Evolutionary conservation across 371 early-diverging fungal species (phyloP).

Genomic region (Mortierella sp.): DNA sequence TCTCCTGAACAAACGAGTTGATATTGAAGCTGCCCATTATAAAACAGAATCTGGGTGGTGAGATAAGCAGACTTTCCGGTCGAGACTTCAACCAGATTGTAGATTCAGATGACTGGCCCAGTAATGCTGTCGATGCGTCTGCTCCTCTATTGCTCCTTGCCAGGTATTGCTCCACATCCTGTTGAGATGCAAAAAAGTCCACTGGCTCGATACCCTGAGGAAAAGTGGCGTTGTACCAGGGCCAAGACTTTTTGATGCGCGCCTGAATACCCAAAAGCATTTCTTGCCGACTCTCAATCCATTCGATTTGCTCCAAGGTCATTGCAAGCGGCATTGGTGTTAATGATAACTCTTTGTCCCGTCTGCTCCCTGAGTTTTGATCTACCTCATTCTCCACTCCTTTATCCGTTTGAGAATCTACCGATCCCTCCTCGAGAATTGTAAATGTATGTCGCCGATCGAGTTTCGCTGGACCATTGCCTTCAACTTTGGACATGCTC

Average conservation of each 20-base stretch:
- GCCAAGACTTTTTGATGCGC: constrained; percentile 37
- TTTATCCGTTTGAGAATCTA: too few species aligned
- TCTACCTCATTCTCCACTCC: too few species aligned
- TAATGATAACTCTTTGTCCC: background rate
- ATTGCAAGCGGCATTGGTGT: constrained; percentile 33
- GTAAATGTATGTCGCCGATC: too few species aligned
- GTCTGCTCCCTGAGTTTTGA: background rate
- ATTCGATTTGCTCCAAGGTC: constrained; percentile 42
- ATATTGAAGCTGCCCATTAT: constrained; percentile 43
- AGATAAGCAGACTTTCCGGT: constrained; percentile 14
- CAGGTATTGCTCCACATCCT: background rate
- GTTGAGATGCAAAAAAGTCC: constrained; percentile 28
- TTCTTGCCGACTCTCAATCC: constrained; percentile 30
- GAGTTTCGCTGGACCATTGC: too few species aligned
- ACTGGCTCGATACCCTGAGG: constrained; percentile 46
- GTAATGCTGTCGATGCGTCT: background rate
- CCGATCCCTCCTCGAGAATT: too few species aligned
- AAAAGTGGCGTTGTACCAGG: constrained; percentile 46
- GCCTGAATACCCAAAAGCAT: constrained; percentile 17
- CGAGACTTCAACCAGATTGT: constrained; percentile 9
- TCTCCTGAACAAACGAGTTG: constrained; percentile 46
- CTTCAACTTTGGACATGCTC: too few species aligned
- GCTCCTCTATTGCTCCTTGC: background rate
- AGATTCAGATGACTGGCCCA: background rate
- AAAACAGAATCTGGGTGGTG: constrained; percentile 18